Percentiles rank a stretch among this genome's conserved stretches.
These are phyloP conservation scores for Rubia peregrina DNA, from an alignment of 305 asterid genomes.

Conservation along the genomic window DNA sequence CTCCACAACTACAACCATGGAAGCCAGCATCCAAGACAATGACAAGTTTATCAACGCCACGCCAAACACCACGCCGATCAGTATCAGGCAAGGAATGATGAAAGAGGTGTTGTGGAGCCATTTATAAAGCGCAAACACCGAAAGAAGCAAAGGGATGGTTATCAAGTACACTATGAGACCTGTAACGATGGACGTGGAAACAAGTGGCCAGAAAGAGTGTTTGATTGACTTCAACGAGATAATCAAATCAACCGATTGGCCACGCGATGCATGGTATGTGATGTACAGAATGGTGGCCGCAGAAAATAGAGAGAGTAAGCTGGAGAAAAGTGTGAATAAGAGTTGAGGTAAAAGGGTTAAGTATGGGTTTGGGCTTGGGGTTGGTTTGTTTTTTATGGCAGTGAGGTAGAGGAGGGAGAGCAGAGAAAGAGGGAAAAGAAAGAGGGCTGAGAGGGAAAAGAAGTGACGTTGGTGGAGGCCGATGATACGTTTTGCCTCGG, in stretches of 20 bases:
- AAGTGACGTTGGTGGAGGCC: constrained; percentile 48
- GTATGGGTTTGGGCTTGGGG: background rate
- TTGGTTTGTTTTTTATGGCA: constrained; percentile 11
- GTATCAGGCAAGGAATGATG: background rate
- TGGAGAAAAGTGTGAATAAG: constrained; percentile 19
- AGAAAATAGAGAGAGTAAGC: constrained; percentile 28
- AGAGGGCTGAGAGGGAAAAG: constrained; percentile 46
- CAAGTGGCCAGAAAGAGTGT: constrained; percentile 41
- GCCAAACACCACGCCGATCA: constrained; percentile 12
- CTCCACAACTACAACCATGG: constrained; percentile 28
- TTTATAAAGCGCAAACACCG: constrained; percentile 8
- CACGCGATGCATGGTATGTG: constrained; percentile 43
- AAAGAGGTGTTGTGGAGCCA: constrained; percentile 20
- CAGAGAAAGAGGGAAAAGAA: constrained; percentile 48
- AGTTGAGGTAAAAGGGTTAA: constrained; percentile 8
- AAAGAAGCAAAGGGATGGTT: constrained; percentile 9
- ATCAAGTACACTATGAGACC: constrained; percentile 14
- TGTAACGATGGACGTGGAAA: constrained; percentile 28
- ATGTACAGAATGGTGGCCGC: constrained; percentile 37
- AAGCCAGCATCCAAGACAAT: constrained; percentile 44
- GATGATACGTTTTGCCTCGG: constrained; percentile 47
- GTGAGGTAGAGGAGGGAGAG: constrained; percentile 34
- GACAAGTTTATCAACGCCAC: constrained; percentile 25
- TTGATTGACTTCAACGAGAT: constrained; percentile 40
- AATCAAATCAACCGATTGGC: constrained; percentile 38